Conservation (phyloP, 331 rosid species). For the Prunus yedoensis region DNA sequence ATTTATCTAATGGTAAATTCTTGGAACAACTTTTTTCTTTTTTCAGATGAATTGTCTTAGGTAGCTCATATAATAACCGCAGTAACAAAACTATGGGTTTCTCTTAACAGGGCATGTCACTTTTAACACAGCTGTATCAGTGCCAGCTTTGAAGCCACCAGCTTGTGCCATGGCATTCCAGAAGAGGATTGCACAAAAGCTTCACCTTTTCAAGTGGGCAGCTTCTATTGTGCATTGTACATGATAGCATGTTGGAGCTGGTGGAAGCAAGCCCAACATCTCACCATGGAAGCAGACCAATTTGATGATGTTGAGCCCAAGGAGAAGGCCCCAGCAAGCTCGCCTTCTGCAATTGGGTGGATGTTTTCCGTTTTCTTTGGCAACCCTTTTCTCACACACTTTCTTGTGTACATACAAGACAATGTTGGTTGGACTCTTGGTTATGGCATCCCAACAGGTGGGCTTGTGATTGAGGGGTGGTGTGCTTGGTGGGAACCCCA, state of each 20-base stretch:
- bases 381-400: too few species aligned
- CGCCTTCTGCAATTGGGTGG: constrained; percentile 94
- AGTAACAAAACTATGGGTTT: too few species aligned
- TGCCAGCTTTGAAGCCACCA: constrained; percentile 64
- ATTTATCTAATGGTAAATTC: too few species aligned
- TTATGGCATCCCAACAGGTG: constrained; percentile 76
- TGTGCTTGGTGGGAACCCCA: constrained; percentile 57
- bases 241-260: constrained; percentile 67
- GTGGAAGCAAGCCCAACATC: constrained; percentile 89
- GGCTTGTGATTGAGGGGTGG: constrained; percentile 46
- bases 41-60: too few species aligned
- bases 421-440: constrained; percentile 71
- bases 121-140: constrained; percentile 64
- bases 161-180: constrained; percentile 36
- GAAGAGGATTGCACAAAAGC: constrained; percentile 43
- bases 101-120: constrained; percentile 59
- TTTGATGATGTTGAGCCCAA: constrained; percentile 74
- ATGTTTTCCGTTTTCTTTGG: constrained; percentile 73
- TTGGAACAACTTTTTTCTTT: too few species aligned
- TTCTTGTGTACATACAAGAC: constrained; percentile 79
- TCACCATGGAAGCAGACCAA: constrained; percentile 95
- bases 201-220: constrained; percentile 48
- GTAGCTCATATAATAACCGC: too few species aligned
- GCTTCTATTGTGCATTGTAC: constrained; percentile 70
- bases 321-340: constrained; percentile 65